Percentiles rank a stretch among this genome's conserved stretches.
Evolutionary conservation across 1,284 basidiomycete genomes (phyloP).

Genomic region (Inonotus obliquus): DNA sequence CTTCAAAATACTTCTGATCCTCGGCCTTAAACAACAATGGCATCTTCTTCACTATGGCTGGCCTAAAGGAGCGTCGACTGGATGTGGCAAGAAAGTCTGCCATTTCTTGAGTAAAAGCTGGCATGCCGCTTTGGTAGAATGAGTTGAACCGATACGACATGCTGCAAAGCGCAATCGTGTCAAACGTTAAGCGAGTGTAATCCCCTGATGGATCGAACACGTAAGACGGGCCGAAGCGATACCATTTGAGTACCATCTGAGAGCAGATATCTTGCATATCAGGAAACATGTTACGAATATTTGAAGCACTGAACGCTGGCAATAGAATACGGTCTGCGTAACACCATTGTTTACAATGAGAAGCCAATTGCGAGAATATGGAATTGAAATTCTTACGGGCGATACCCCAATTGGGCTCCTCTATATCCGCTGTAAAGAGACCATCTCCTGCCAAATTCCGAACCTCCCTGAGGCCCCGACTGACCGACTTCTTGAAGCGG

Average conservation of each 20-base stretch:
- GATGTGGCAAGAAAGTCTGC: constrained; percentile 38
- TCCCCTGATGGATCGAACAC: constrained; percentile 42
- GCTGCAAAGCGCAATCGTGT: constrained; percentile 41
- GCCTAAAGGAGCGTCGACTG: constrained; percentile 33
- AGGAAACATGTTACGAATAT: constrained; percentile 45
- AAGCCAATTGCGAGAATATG: neutral
- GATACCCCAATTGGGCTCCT: constrained; percentile 46
- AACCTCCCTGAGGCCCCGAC: constrained; percentile 33
- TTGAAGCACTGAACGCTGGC: constrained; percentile 45
- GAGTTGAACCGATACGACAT: constrained; percentile 40
- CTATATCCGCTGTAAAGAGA: constrained; percentile 38
- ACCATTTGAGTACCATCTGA: constrained; percentile 46
- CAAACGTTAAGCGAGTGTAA: constrained; percentile 45
- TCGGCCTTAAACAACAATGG: constrained; percentile 33
- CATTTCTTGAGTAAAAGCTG: constrained; percentile 39
- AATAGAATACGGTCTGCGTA: constrained; percentile 44
- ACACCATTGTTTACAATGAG: neutral
- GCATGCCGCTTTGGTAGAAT: constrained; percentile 5
- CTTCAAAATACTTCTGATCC: constrained; percentile 37
- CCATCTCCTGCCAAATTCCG: constrained; percentile 42
- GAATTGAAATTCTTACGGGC: constrained; percentile 42
- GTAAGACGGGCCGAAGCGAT: constrained; percentile 39
- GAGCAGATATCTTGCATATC: constrained; percentile 47
- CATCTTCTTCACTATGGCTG: constrained; percentile 27
- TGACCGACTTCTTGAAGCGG: constrained; percentile 39